Percentiles rank a stretch among this genome's conserved stretches.
phyloP scores from a whole-genome alignment of 1,284 basidiomycete species.

The Sutorius eximius region DNA sequence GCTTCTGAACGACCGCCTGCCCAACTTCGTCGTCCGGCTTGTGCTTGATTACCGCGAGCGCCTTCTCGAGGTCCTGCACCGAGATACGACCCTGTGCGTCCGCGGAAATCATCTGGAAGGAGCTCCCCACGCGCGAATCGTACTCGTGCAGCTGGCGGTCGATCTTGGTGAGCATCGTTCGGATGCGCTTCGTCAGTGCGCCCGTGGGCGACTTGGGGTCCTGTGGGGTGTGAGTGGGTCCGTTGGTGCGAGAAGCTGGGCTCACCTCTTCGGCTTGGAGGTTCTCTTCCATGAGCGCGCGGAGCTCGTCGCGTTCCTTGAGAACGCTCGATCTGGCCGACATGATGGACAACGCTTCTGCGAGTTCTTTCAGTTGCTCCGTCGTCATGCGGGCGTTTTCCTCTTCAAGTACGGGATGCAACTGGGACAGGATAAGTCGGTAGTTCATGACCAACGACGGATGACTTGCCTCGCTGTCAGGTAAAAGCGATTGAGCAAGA shows the following conservation, averaged over 20 bases:
- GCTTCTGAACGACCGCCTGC: constrained; percentile 85
- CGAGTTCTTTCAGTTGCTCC: constrained; percentile 93
- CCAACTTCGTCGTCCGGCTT: constrained; percentile 90
- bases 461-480: constrained; percentile 68
- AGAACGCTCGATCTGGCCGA: constrained; percentile 96
- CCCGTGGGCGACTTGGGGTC: constrained; percentile 78
- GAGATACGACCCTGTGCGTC: constrained; percentile 92
- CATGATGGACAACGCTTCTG: constrained; percentile 88
- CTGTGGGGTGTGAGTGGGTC: constrained; percentile 35
- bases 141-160: constrained; percentile 93
- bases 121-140: constrained; percentile 86
- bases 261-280: constrained; percentile 79
- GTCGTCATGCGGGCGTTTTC: constrained; percentile 93
- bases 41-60: constrained; percentile 92
- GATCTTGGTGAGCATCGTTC: constrained; percentile 94
- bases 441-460: neutral
- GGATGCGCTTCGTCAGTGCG: constrained; percentile 90
- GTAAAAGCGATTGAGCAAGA: constrained; percentile 72
- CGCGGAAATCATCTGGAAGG: constrained; percentile 92
- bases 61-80: constrained; percentile 86
- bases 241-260: neutral
- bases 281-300: constrained; percentile 90
- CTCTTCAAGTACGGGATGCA: constrained; percentile 51
- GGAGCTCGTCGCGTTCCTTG: constrained; percentile 92
- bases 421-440: constrained; percentile 21